Percentiles rank a stretch among this genome's conserved stretches.
Conservation (phyloP, 73 alveolate species). For the Paramecium pentaurelia region DNA sequence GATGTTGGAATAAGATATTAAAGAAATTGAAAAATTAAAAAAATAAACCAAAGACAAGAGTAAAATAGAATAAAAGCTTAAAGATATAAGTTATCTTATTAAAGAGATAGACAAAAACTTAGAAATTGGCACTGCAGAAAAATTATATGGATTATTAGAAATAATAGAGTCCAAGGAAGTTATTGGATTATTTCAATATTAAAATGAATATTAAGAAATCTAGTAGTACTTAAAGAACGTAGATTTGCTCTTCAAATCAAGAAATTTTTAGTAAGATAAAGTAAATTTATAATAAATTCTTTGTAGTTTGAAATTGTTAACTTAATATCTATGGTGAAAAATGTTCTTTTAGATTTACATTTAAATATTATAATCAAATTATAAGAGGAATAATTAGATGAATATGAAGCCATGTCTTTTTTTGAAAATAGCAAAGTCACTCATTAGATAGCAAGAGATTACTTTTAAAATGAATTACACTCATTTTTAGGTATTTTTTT, state of each 20-base stretch:
- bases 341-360: not conserved
- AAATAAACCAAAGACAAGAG: not conserved
- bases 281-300: not conserved
- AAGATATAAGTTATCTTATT: not conserved
- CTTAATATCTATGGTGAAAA: not conserved
- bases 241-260: not conserved
- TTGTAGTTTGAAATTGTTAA: not conserved
- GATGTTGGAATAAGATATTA: conserved; percentile 5
- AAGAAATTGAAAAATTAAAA: conserved; percentile 1
- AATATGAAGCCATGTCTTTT: not conserved
- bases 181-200: conserved; percentile 23
- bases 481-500: not conserved
- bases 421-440: conserved; percentile 4
- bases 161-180: conserved; percentile 11
- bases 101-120: not conserved
- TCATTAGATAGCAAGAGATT: not conserved
- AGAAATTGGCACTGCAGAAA: not conserved
- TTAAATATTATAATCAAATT: not conserved
- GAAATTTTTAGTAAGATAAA: conserved; percentile 6
- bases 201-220: not conserved
- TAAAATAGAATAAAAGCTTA: not conserved
- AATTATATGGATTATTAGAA: conserved; percentile 19
- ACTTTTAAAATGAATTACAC: not conserved
- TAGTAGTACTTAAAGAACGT: not conserved
- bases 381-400: not conserved